phyloP scores from a whole-genome alignment of 805 yeast species.

The Cyberlindnera americana region DNA sequence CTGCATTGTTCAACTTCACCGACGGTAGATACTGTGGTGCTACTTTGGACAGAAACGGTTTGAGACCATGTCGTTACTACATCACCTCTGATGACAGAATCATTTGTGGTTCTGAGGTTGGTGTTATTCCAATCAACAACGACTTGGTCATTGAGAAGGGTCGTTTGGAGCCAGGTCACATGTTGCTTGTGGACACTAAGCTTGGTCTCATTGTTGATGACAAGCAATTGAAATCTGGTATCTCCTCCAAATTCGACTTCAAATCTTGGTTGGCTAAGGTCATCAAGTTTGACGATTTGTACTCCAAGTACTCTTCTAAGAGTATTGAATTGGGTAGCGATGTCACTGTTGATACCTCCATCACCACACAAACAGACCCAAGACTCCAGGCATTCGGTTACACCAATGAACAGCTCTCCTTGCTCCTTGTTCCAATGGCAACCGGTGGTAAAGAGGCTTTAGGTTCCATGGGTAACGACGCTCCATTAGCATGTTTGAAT shows the following conservation, averaged over 20 bases:
- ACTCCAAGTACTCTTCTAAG: constrained; percentile 44
- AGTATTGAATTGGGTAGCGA: constrained; percentile 16
- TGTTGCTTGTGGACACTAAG: constrained; percentile 91
- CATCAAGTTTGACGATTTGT: constrained; percentile 77
- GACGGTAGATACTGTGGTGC: constrained; percentile 99
- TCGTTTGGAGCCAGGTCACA: constrained; percentile 91
- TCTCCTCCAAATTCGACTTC: constrained; percentile 83
- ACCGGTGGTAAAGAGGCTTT: constrained; percentile 86
- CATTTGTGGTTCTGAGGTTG: constrained; percentile 98
- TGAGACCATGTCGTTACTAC: constrained; percentile 97
- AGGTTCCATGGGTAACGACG: constrained; percentile 98
- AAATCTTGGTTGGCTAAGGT: constrained; percentile 89
- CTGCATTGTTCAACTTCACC: constrained; percentile 93
- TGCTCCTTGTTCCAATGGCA: constrained; percentile 92
- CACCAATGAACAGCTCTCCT: constrained; percentile 86
- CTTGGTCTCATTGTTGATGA: constrained; percentile 93
- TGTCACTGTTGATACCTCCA: constrained; percentile 27
- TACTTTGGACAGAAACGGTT: constrained; percentile 92
- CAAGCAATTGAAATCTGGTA: constrained; percentile 74
- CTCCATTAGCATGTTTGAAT: constrained; percentile 90
- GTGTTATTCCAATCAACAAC: constrained; percentile 88
- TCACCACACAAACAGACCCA: constrained; percentile 68
- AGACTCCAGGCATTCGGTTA: constrained; percentile 85
- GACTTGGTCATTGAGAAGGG: constrained; percentile 85
- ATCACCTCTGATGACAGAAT: constrained; percentile 91